Percentiles rank a stretch among this genome's conserved stretches.
Conservation (phyloP, 1,139 yeast genomes). For the Suhomyces panamericanus region DNA sequence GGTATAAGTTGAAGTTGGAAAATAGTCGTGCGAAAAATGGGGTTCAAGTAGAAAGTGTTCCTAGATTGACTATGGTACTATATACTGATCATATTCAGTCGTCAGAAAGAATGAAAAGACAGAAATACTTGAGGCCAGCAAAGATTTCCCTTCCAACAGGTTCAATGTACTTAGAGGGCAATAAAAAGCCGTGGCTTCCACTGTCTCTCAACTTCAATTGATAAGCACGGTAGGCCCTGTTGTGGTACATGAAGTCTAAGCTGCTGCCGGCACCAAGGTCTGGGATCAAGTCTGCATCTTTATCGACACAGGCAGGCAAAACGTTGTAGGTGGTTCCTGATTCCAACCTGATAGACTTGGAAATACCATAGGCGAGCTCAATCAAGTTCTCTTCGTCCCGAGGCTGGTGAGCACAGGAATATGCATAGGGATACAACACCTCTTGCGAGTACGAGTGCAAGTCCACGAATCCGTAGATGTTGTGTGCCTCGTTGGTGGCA, state of each 20-base stretch:
- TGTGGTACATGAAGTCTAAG: slow-evolving; percentile 81
- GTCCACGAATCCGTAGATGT: slow-evolving; percentile 74
- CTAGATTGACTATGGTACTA: too few species aligned
- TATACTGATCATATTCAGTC: slow-evolving; percentile 16
- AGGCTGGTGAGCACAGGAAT: slow-evolving; percentile 69
- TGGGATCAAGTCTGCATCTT: slow-evolving; percentile 67
- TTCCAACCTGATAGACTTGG: slow-evolving; percentile 65
- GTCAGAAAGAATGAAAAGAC: slow-evolving; percentile 56
- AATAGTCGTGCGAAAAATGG: neutral
- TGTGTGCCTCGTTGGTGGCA: slow-evolving; percentile 56
- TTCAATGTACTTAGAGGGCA: slow-evolving; percentile 67
- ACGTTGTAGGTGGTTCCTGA: slow-evolving; percentile 68
- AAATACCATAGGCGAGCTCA: slow-evolving; percentile 78
- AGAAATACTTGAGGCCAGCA: slow-evolving; percentile 68
- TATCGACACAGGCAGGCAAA: slow-evolving; percentile 76
- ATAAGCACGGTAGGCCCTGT: slow-evolving; percentile 81
- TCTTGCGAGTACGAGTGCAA: slow-evolving; percentile 86
- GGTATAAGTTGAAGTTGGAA: neutral
- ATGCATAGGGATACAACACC: slow-evolving; percentile 79
- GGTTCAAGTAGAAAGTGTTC: too few species aligned
- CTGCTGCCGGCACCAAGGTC: slow-evolving; percentile 81
- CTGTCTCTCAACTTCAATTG: slow-evolving; percentile 80
- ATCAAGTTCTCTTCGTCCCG: slow-evolving; percentile 78
- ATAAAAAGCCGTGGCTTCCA: slow-evolving; percentile 79
- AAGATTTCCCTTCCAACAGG: slow-evolving; percentile 80